Base-by-base conservation (phyloP, 1,284 basidiomycete genomes). In the Apiotrichum mycotoxinovorans region DNA sequence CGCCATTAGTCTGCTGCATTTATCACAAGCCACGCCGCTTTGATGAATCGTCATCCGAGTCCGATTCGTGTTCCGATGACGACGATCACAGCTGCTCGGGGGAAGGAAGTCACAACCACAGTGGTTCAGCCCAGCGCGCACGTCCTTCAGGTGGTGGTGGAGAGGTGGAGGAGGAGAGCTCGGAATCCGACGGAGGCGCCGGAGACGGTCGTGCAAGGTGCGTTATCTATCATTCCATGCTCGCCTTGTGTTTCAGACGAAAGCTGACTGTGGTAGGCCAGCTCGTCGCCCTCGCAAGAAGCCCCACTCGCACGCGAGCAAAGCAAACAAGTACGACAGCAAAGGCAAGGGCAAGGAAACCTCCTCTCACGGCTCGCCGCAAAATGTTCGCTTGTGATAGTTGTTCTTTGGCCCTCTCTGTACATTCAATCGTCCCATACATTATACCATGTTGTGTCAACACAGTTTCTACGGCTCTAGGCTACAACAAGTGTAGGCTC, bases 1-100 rank as follows among this genome's bases (percentile, higher is more conserved):
- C n/a, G n/a, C n/a, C n/a, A n/a, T n/a, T n/a, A 80, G 79, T 80
- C 52, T 80, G 79, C 65, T 80, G 79, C 57, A 80, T 80, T 62
- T 80, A 80, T 48, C 78, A 79, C 62, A 77, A 77, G 60, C 79
- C 79, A 1, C 70, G 72, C 46, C 70, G 70, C 20, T 78, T 70
- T 56, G 77, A 78, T 57, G 76, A 79, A 65, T 77, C 76, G 1
- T 77, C 74, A 0, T 77, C 74, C 35, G 75, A 78, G 52, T 79
- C 78, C 4, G 69, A 68, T 23, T 71, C 68, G 3, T 73, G 69
- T 17, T 68, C 69, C 1, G 67, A 67, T 41, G 58, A 55, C 25
- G 64, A 68, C 23, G 23, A 44, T n/a, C 43, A 52, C 27, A 38
- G 40, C 47, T 35, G 42, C 20, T 52, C 51, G 35, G 49, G 41